Percentiles rank a stretch among this genome's conserved stretches.
These are phyloP conservation scores for Suhomyces ambrosiae DNA, from an alignment of 1,139 yeast genomes.

Conservation along the genomic window DNA sequence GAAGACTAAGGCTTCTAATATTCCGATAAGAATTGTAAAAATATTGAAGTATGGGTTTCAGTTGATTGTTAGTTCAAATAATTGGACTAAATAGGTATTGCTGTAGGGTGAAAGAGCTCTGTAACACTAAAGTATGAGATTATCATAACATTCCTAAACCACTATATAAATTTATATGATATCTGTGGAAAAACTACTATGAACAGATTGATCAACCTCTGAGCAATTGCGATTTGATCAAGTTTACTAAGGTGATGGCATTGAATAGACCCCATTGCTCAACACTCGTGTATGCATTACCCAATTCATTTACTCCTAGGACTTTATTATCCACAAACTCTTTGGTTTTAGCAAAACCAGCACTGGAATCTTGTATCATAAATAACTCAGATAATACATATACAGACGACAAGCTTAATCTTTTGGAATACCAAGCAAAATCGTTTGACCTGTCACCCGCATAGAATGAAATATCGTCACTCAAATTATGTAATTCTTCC, in stretches of 20 bases:
- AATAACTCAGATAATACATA: slow-evolving; percentile 76
- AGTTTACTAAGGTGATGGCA: slow-evolving; percentile 63
- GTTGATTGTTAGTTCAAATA: too few relatives aligned
- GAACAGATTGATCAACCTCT: slow-evolving; percentile 50
- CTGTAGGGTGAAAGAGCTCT: too few relatives aligned
- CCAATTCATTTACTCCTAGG: slow-evolving; percentile 54
- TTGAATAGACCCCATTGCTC: slow-evolving; percentile 81
- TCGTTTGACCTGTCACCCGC: slow-evolving; percentile 85
- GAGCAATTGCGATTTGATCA: slow-evolving; percentile 67
- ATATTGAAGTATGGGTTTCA: too few relatives aligned
- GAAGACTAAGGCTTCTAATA: too few relatives aligned
- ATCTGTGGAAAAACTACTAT: too few relatives aligned
- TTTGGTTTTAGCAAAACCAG: slow-evolving; percentile 55
- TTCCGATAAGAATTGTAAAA: too few relatives aligned
- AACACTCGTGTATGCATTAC: slow-evolving; percentile 59
- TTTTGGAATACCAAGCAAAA: slow-evolving; percentile 90
- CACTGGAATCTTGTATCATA: slow-evolving; percentile 77
- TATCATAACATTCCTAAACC: too few relatives aligned
- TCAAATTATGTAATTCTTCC: slow-evolving; percentile 69
- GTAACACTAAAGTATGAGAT: too few relatives aligned
- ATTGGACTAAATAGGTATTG: too few relatives aligned
- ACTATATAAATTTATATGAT: too few relatives aligned
- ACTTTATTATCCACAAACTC: slow-evolving; percentile 67
- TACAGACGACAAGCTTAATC: slow-evolving; percentile 67
- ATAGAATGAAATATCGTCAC: slow-evolving; percentile 81